Base-by-base conservation (phyloP, 2,329 filamentous ascomycete genomes). In the Drechslerella coelobrocha region DNA sequence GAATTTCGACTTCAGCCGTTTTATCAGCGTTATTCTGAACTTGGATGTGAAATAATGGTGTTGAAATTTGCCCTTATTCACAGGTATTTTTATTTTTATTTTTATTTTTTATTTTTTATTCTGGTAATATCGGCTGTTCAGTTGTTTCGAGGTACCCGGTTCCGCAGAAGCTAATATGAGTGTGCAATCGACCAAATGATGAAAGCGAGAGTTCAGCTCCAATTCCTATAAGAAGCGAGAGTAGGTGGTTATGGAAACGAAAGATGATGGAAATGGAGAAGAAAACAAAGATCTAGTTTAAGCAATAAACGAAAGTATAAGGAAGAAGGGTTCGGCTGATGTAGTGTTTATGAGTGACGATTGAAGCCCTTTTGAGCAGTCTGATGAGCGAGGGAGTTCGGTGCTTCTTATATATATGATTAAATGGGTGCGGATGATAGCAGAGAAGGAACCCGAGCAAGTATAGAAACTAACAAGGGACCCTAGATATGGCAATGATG, bases 381-480 rank as follows among this genome's bases (percentile, higher is more conserved):
- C 34, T 9, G 14, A 45, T 45, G 41, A 45, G 31, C 45, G 57
- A 59, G 65, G 65, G 57, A 29, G 26, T 17, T 19, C 6, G 24
- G 48, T 50, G 45, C 51, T 47, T 57, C 45, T 61, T 69, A 69
- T 61, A 61, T 52, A 45, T 41, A 53, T 45, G 21, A 34, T 27
- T 52, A 10, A 53, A 53, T 45, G 12, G 39, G 27, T 19, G 10
- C 23, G 50, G 41, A 27, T 14, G 14, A 17, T 43, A 54, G 29
- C 45, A n/a, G 27, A 27, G 41, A 45, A 37, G 31, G 54, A 17
- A 27, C 47, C 48, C 23, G 50, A 61, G 56, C 56, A 62, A 29
- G 65, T 39, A 45, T 34, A 31, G 24, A 41, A 43, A 12, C 56
- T 24, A 52, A 48, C 41, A 29, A 37, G 48, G 45, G 50, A 43